Conservation (phyloP, 306 rosid genomes). For the Rubus idaeus region DNA sequence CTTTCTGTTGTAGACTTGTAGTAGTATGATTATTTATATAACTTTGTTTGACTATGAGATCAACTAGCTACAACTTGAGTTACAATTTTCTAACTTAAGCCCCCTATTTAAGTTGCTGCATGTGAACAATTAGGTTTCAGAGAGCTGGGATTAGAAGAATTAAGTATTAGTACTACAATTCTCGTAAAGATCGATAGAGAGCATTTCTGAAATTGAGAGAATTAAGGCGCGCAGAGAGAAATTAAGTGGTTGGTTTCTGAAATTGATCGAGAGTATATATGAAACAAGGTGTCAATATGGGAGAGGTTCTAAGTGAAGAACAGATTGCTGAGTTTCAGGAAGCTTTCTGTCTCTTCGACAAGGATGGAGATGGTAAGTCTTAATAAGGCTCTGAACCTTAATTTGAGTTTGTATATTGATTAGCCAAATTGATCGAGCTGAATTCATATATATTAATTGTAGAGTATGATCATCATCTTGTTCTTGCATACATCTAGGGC, state of each 20-base stretch:
- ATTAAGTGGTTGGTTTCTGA: background rate
- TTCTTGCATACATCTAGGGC: background rate
- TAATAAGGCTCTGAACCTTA: background rate
- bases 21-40: background rate
- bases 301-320: slow-evolving; percentile 38
- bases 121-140: slow-evolving; percentile 2
- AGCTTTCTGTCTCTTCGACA: slow-evolving; percentile 63
- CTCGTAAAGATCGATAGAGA: too few species aligned
- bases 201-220: background rate
- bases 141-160: background rate
- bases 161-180: background rate
- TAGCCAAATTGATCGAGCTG: background rate
- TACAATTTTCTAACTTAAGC: background rate
- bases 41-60: background rate
- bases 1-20: background rate
- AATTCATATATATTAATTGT: background rate
- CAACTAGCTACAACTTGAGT: background rate
- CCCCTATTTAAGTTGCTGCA: background rate
- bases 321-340: slow-evolving; percentile 60
- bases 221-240: background rate
- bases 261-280: background rate
- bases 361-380: slow-evolving; percentile 60
- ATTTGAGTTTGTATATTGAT: background rate
- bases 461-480: background rate
- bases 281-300: slow-evolving; percentile 12